phyloP scores from a whole-genome alignment of 495 filamentous ascomycete genomes.

The Clavariopsis aquatica region DNA sequence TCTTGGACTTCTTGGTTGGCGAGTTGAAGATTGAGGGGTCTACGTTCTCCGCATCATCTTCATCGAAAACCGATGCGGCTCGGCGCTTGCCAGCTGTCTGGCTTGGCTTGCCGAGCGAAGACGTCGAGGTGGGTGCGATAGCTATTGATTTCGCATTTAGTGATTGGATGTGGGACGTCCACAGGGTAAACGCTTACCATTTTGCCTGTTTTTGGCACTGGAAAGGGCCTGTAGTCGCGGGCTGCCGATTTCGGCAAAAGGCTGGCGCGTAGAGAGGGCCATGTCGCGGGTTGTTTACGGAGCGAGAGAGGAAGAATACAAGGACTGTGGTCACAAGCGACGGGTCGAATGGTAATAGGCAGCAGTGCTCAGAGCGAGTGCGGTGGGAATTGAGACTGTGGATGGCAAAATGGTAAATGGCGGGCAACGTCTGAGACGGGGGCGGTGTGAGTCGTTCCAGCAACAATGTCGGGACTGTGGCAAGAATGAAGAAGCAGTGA shows the following conservation, averaged over 20 bases:
- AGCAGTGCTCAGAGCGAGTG: slow-evolving; percentile 1
- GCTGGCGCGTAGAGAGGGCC: slow-evolving; percentile 44
- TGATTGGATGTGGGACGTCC: slow-evolving; percentile 12
- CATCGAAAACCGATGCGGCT: slow-evolving; percentile 47
- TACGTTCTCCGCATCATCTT: slow-evolving; percentile 76
- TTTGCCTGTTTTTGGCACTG: slow-evolving; percentile 58
- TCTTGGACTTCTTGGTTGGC: slow-evolving; percentile 68
- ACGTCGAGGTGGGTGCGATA: slow-evolving; percentile 23
- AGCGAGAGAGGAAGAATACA: not conserved
- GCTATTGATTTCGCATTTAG: slow-evolving; percentile 21
- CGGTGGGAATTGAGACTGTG: not conserved
- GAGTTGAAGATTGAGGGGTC: slow-evolving; percentile 65
- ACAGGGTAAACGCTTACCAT: slow-evolving; percentile 49
- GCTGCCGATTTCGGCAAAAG: slow-evolving; percentile 46
- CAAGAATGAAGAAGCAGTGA: slow-evolving; percentile 6
- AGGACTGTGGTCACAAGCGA: not conserved
- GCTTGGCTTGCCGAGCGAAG: slow-evolving; percentile 35
- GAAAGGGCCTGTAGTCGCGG: slow-evolving; percentile 51
- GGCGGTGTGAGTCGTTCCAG: slow-evolving; percentile 17
- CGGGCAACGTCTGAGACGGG: slow-evolving; percentile 2
- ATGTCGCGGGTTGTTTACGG: slow-evolving; percentile 25
- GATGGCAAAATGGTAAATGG: not conserved
- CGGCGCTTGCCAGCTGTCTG: slow-evolving; percentile 47
- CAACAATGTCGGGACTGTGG: slow-evolving; percentile 11
- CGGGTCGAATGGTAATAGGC: not conserved